These are phyloP conservation scores for Boeremia lycopersici DNA, from an alignment of 2,329 filamentous ascomycete genomes.

Conservation along the genomic window DNA sequence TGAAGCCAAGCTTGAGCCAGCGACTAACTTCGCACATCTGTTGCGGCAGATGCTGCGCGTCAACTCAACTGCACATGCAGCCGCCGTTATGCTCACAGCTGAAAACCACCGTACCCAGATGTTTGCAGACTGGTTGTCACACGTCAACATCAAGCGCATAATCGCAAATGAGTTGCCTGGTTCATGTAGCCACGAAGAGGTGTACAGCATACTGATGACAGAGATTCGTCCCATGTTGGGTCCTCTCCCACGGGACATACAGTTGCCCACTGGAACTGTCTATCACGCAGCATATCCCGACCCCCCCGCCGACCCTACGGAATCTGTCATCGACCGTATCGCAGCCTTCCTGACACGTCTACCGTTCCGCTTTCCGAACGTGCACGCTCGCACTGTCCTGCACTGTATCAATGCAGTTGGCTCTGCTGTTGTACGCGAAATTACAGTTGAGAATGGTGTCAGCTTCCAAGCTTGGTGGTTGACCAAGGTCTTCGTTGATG, in stretches of 20 bases:
- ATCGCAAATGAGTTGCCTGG: conserved; percentile 62
- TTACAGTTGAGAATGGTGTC: conserved; percentile 77
- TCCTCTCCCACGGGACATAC: conserved; percentile 69
- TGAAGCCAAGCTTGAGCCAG: conserved; percentile 84
- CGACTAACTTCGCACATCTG: conserved; percentile 84
- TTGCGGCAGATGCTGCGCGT: conserved; percentile 87
- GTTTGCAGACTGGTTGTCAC: conserved; percentile 86
- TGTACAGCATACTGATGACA: conserved; percentile 60
- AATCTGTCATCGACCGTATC: conserved; percentile 76
- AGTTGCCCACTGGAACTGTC: conserved; percentile 63
- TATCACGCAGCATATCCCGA: conserved; percentile 38
- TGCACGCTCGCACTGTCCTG: conserved; percentile 73
- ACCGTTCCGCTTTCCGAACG: conserved; percentile 74
- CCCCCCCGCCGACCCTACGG: conserved; percentile 34
- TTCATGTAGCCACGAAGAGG: conserved; percentile 59
- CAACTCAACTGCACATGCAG: conserved; percentile 91
- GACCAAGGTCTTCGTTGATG: conserved; percentile 92
- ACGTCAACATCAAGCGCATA: conserved; percentile 62
- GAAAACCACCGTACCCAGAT: conserved; percentile 90
- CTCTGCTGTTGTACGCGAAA: conserved; percentile 78
- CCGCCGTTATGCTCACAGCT: conserved; percentile 89
- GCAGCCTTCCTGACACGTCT: conserved; percentile 73
- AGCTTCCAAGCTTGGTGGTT: conserved; percentile 95
- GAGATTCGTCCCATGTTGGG: conserved; percentile 75
- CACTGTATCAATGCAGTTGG: conserved; percentile 78